Percentiles rank a stretch among this genome's conserved stretches.
Conservation (phyloP, 1,284 basidiomycete species). For the Fomitopsis schrenkii region DNA sequence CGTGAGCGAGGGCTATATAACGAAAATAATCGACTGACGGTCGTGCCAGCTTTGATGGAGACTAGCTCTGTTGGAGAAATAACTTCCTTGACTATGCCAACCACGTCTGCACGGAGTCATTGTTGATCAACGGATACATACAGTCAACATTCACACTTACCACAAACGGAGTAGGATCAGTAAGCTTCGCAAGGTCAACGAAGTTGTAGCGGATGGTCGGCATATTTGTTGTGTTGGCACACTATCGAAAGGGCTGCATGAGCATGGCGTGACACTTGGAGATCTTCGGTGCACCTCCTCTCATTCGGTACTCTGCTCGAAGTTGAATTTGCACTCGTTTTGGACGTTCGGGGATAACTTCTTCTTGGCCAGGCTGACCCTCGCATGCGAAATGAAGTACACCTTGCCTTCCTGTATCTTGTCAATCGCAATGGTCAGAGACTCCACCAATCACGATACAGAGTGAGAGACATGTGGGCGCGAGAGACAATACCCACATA, state of each 20-base stretch:
- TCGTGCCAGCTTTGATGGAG: constrained; percentile 63
- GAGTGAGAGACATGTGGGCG: no score
- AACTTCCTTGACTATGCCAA: constrained; percentile 83
- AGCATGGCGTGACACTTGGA: not conserved
- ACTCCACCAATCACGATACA: no score
- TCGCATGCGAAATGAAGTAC: constrained; percentile 87
- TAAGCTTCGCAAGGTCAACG: constrained; percentile 62
- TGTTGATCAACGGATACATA: constrained; percentile 10
- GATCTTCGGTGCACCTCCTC: constrained; percentile 55
- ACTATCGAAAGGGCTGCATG: constrained; percentile 38
- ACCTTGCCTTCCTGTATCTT: constrained; percentile 90
- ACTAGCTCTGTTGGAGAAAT: constrained; percentile 66
- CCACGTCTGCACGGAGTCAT: constrained; percentile 60
- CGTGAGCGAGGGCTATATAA: not conserved
- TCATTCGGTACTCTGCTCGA: constrained; percentile 84
- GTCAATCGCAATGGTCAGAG: constrained; percentile 26
- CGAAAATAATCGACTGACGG: constrained; percentile 37
- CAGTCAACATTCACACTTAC: constrained; percentile 44
- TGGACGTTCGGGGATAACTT: constrained; percentile 83
- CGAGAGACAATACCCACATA: no score
- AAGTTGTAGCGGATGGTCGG: constrained; percentile 87
- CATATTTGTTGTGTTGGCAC: constrained; percentile 69
- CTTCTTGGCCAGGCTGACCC: constrained; percentile 95
- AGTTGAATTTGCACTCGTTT: constrained; percentile 92
- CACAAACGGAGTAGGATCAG: constrained; percentile 61